A percentile compares a stretch with the other conserved stretches of the same genome.
phyloP scores from a whole-genome alignment of 23 red algal species.

The Gracilaria vermiculophylla region DNA sequence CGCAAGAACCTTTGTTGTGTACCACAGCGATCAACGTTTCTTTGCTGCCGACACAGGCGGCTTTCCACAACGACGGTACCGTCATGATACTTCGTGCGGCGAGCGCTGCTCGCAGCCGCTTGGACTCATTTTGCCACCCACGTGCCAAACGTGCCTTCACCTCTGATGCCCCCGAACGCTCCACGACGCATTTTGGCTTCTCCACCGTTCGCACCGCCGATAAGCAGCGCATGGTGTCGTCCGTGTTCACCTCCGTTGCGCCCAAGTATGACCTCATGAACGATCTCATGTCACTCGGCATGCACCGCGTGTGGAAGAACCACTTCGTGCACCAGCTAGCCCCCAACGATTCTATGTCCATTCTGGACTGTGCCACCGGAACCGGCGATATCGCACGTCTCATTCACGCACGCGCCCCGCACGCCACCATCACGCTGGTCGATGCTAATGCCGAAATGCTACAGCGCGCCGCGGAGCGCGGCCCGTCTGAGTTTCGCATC shows the following conservation, averaged over 20 bases:
- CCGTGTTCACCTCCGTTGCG: constrained; percentile 90
- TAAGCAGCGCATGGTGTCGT: constrained; percentile 68
- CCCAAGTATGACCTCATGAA: constrained; percentile 95
- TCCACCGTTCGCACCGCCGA: constrained; percentile 25
- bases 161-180: too few relatives aligned
- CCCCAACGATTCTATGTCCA: constrained; percentile 45
- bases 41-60: too few relatives aligned
- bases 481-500: constrained; percentile 27
- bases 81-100: too few relatives aligned
- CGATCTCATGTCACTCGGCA: constrained; percentile 90
- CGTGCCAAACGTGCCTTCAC: too few relatives aligned
- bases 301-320: constrained; percentile 95
- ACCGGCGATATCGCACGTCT: constrained; percentile 93
- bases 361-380: constrained; percentile 90
- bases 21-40: too few relatives aligned
- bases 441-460: constrained; percentile 83
- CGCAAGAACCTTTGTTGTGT: too few relatives aligned
- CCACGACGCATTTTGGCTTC: constrained; percentile 72
- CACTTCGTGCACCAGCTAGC: constrained; percentile 58
- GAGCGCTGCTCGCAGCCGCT: too few relatives aligned
- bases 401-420: constrained; percentile 15
- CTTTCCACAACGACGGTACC: too few relatives aligned
- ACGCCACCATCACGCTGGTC: constrained; percentile 17
- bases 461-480: constrained; percentile 26
- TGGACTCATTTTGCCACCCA: too few relatives aligned